Evolutionary conservation across 805 yeast genomes (phyloP), one percentile per base, ranked within the genome.

Genomic region (Metschnikowia cerradonensis): DNA sequence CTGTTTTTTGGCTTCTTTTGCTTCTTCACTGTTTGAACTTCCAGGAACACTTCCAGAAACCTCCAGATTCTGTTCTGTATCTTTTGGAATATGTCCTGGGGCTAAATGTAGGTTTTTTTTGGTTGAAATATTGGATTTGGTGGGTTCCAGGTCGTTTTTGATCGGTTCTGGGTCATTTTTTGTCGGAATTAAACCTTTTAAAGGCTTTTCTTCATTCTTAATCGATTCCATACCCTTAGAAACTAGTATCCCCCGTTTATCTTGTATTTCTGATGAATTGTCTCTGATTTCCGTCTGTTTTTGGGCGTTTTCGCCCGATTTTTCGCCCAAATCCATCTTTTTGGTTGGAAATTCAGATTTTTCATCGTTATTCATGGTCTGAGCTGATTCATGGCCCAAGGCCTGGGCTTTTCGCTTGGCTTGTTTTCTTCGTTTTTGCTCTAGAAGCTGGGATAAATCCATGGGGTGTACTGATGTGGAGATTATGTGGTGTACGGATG

Each of bases 381-480:
- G 30, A 26, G 30, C 3, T 4, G 30, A 26, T 26, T 26, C 30
- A 26, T 26, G 30, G 3, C 11, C 13, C 11, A 26, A 26, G 30
- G 30, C 30, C 30, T 26, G 30, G 11, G 47, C 41, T 26, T 34
- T 42, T 14, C 37, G 36, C 22, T 33, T 32, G 45, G 45, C 45
- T 8, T 42, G 41, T 11, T 30, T 43, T 20, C 44, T 52, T 37
- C 57, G 47, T 41, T 55, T 58, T 43, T 53, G 54, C 45, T 53
- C 58, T 20, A 56, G 54, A 38, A 54, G 54, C 34, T 30, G 41
- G 37, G 53, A 47, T 35, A 52, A 51, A 37, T 55, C 56, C 61
- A 59, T 57, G 37, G 6, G 35, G 35, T 13, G 35, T 11, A 14
- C 15, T 3, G 15, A 33, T 33, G 35, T 33, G 35, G 35, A 15